These are phyloP conservation scores for Zasmidium cellare DNA, from an alignment of 2,329 filamentous ascomycete genomes.

Conservation along the genomic window DNA sequence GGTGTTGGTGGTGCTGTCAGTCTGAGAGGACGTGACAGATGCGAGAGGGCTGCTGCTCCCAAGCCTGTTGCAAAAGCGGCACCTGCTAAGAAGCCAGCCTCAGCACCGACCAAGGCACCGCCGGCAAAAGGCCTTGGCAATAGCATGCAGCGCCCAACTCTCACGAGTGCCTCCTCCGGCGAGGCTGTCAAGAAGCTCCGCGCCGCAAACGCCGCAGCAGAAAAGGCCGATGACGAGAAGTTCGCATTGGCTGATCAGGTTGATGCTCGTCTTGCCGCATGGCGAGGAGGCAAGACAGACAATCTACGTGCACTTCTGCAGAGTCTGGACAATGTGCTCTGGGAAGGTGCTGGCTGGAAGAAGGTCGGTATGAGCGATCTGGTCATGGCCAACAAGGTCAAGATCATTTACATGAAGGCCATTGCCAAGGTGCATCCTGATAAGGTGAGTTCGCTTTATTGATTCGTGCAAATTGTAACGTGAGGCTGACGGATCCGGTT, in stretches of 20 bases:
- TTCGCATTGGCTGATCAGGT: constrained; percentile 85
- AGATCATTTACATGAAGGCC: constrained; percentile 98
- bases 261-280: constrained; percentile 73
- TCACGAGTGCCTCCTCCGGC: constrained; percentile 42
- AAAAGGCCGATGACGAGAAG: constrained; percentile 86
- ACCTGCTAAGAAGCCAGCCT: constrained; percentile 46
- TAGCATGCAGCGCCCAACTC: constrained; percentile 27
- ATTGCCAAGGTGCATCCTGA: constrained; percentile 98
- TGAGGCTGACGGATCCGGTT: constrained; percentile 16
- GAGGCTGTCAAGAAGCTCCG: constrained; percentile 82
- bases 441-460: constrained; percentile 67
- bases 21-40: constrained; percentile 81
- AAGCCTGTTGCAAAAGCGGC: constrained; percentile 59
- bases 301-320: constrained; percentile 86
- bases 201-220: constrained; percentile 80
- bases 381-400: constrained; percentile 90
- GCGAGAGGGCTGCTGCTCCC: constrained; percentile 73
- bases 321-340: constrained; percentile 84
- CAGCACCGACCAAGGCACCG: constrained; percentile 41
- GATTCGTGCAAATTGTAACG: background rate
- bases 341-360: constrained; percentile 93
- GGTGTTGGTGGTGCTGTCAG: constrained; percentile 84
- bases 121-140: constrained; percentile 26
- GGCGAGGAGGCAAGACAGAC: constrained; percentile 89
- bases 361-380: constrained; percentile 93